Conservation (phyloP, 2,329 filamentous ascomycete species). For the Ophiostoma sp. region DNA sequence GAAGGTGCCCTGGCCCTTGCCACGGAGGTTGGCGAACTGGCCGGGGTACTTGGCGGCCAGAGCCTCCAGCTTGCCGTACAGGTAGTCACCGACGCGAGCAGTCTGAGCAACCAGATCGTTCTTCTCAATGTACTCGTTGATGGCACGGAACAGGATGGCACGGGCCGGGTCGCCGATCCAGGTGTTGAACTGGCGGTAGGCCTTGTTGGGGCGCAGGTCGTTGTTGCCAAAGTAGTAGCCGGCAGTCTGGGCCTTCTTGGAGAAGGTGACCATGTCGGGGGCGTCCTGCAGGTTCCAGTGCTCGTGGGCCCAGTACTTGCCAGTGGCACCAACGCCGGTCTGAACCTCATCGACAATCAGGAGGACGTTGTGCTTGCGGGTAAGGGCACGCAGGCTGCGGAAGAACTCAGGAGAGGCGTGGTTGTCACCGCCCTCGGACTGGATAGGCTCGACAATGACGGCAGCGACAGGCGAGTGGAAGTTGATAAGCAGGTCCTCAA, state of each 20-base stretch:
- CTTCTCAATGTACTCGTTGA: slow-evolving; percentile 71
- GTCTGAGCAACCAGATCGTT: slow-evolving; percentile 75
- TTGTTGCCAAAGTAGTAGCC: slow-evolving; percentile 86
- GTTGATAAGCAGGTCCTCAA: slow-evolving; percentile 72
- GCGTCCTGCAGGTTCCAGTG: slow-evolving; percentile 79
- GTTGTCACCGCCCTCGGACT: slow-evolving; percentile 93
- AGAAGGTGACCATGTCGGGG: slow-evolving; percentile 92
- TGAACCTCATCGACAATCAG: slow-evolving; percentile 94
- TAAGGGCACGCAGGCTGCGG: slow-evolving; percentile 72
- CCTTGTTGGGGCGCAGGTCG: slow-evolving; percentile 78
- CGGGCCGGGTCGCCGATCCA: slow-evolving; percentile 93
- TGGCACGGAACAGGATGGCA: slow-evolving; percentile 78
- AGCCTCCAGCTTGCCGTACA: slow-evolving; percentile 63
- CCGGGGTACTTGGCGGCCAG: slow-evolving; percentile 66
- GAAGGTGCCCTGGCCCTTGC: slow-evolving; percentile 84
- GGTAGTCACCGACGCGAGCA: slow-evolving; percentile 69
- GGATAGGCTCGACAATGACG: slow-evolving; percentile 81
- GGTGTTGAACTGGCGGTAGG: slow-evolving; percentile 94
- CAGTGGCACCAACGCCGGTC: slow-evolving; percentile 86
- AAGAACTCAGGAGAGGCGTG: slow-evolving; percentile 86
- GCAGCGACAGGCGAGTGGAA: slow-evolving; percentile 77
- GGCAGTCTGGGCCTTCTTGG: slow-evolving; percentile 90
- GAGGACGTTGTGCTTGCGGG: slow-evolving; percentile 68
- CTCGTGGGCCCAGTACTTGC: slow-evolving; percentile 94
- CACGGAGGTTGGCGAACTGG: slow-evolving; percentile 76